Base-by-base conservation (phyloP, 441 rosid species). In the Populus hybrid region DNA sequence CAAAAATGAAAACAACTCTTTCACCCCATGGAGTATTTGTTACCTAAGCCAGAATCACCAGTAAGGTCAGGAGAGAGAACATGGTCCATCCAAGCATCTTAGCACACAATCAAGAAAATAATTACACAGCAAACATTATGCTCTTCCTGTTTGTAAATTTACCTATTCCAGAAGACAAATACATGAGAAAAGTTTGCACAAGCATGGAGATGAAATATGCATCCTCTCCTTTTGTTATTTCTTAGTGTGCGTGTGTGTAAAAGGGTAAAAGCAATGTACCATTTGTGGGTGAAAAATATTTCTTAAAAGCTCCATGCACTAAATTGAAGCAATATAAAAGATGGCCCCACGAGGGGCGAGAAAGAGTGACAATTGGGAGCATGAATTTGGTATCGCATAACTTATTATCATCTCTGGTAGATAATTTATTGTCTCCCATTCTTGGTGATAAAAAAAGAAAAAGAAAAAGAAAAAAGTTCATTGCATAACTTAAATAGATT, bases 11-110 rank as follows among this genome's bases (percentile, higher is more conserved):
- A 1, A 79, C 78, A 59, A 91, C 97, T 63, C 96, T 86, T 80
- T 95, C 99, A 8, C 92, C 97, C 98, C 99, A 95, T 12, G 99
- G 99, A 32, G 98, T 91, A 81, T 93, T 95, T 30, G 99, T 95
- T 73, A 95, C 98, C 99, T 93, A 77, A 61, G 78, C 40, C 81
- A 78, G 32, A 72, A 74, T 40, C 28, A 63, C 28, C 10, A 73
- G 12, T 20, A 67, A 30, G 2, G 78, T 80, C 76, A 84, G 81
- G 20, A 75, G 23, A 69, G 24, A 53, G 6, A 70, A 9, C 21
- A 61, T 36, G 57, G 24, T 9, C 28, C 24, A 18, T 61, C 67
- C 34, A 46, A 65, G 46, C 50, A 78, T 10, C n/a, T 74, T 16
- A 81, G 35, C 21, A 8, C 36, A 28, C 32, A 42, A 50, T 36